Percentiles rank a stretch among this genome's conserved stretches.
phyloP scores from a whole-genome alignment of 2,329 filamentous ascomycete genomes.

The Aspergillus melleus region DNA sequence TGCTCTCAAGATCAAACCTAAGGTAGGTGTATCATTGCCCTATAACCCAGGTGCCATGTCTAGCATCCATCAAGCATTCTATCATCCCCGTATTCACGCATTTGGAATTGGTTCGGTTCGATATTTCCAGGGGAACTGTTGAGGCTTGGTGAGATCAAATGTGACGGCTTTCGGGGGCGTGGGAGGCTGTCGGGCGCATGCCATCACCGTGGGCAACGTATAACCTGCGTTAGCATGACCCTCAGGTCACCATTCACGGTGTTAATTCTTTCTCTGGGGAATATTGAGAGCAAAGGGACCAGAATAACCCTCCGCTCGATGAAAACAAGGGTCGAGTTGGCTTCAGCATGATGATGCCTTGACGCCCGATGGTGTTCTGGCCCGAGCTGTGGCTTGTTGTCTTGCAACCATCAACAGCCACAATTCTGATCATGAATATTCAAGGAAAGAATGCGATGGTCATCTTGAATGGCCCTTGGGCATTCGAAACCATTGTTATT shows the following conservation, averaged over 20 bases:
- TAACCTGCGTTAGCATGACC: background rate
- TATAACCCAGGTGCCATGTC: background rate
- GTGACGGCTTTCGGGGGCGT: background rate
- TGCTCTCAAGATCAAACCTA: conserved; percentile 82
- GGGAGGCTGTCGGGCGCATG: background rate
- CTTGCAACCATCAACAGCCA: background rate
- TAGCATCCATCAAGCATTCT: background rate
- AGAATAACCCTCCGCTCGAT: background rate
- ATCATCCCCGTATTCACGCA: background rate
- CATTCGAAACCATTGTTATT: background rate
- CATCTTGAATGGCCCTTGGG: background rate
- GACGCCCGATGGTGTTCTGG: background rate
- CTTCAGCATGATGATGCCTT: background rate
- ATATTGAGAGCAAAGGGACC: background rate
- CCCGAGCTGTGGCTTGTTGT: background rate
- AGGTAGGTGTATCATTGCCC: conserved; percentile 55
- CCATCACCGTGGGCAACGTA: background rate
- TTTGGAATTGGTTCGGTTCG: background rate
- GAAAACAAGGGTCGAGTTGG: background rate
- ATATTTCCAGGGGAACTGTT: background rate
- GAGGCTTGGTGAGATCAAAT: background rate
- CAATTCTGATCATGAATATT: background rate
- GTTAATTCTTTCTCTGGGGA: background rate
- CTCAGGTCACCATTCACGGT: background rate
- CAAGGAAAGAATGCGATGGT: background rate